Percentiles rank a stretch among this genome's conserved stretches.
Conservation (phyloP, 805 yeast species). For the Myxozyma udenii region DNA sequence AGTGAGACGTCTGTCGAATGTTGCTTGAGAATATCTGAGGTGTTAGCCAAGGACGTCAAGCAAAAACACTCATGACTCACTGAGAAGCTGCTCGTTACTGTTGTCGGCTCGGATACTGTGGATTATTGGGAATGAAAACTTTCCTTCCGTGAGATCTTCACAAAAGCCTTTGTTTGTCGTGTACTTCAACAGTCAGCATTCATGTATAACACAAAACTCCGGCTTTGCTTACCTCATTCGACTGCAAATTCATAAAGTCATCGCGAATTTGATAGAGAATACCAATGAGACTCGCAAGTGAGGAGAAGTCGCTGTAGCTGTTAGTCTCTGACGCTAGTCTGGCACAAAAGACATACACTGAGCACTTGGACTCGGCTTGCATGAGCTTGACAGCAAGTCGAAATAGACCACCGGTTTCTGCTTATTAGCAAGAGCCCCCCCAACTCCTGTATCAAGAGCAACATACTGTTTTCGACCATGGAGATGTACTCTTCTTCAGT, state of each 20-base stretch:
- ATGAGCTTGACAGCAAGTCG: slow-evolving; percentile 68
- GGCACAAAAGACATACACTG: slow-evolving; percentile 17
- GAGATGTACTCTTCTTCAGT: slow-evolving; percentile 59
- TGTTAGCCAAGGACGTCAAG: slow-evolving; percentile 2
- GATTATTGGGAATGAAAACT: slow-evolving; percentile 79
- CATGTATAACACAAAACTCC: not conserved
- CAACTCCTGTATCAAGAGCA: not conserved
- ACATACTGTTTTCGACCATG: slow-evolving; percentile 71
- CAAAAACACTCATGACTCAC: slow-evolving; percentile 21
- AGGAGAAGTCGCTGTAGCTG: slow-evolving; percentile 42
- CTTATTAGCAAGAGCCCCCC: not conserved
- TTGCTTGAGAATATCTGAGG: slow-evolving; percentile 49
- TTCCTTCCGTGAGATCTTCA: slow-evolving; percentile 88
- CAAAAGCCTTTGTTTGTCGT: slow-evolving; percentile 69
- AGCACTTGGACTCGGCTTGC: slow-evolving; percentile 40
- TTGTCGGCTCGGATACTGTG: slow-evolving; percentile 51
- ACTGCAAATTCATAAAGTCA: slow-evolving; percentile 69
- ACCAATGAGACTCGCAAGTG: slow-evolving; percentile 74
- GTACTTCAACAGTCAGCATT: slow-evolving; percentile 35
- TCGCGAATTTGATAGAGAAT: slow-evolving; percentile 81
- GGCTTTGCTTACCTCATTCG: slow-evolving; percentile 33
- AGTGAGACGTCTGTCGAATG: slow-evolving; percentile 50
- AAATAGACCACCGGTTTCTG: slow-evolving; percentile 79
- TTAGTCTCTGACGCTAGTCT: not conserved
- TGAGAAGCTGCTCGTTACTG: slow-evolving; percentile 43